Percentiles rank a stretch among this genome's conserved stretches.
These are phyloP conservation scores for Russula virescens DNA, from an alignment of 768 basidiomycete species.

Conservation along the genomic window DNA sequence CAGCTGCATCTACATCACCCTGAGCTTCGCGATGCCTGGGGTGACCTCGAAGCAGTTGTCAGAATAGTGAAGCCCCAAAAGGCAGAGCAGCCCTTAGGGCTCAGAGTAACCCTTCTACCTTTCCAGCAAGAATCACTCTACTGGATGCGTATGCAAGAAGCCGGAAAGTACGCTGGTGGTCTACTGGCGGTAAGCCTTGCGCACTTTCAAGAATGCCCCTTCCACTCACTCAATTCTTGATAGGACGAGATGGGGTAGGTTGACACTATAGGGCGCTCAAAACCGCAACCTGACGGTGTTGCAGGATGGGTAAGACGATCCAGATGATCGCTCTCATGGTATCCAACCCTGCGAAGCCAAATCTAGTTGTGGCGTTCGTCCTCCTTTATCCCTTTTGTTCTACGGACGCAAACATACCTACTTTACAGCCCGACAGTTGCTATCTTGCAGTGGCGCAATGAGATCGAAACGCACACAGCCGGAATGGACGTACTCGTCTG, in stretches of 20 bases:
- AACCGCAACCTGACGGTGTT: slow-evolving; percentile 14
- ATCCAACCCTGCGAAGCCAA: slow-evolving; percentile 70
- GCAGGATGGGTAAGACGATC: slow-evolving; percentile 93
- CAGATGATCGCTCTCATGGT: slow-evolving; percentile 91
- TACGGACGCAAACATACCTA: background rate
- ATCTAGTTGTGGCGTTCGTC: slow-evolving; percentile 86
- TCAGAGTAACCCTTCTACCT: slow-evolving; percentile 82
- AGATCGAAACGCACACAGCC: slow-evolving; percentile 81
- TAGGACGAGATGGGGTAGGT: slow-evolving; percentile 90
- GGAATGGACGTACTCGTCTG: slow-evolving; percentile 85
- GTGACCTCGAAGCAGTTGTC: slow-evolving; percentile 64
- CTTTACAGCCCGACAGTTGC: slow-evolving; percentile 43
- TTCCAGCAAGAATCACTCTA: slow-evolving; percentile 93
- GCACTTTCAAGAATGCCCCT: background rate
- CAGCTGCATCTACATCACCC: slow-evolving; percentile 62
- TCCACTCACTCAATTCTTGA: slow-evolving; percentile 3
- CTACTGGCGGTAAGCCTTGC: slow-evolving; percentile 69
- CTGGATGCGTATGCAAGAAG: slow-evolving; percentile 96
- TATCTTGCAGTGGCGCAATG: slow-evolving; percentile 85
- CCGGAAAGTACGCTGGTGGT: slow-evolving; percentile 81
- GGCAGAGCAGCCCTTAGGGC: slow-evolving; percentile 72
- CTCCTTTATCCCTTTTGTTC: background rate
- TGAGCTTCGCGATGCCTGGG: slow-evolving; percentile 82
- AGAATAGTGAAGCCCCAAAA: slow-evolving; percentile 57
- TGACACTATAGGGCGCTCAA: slow-evolving; percentile 1